phyloP scores from a whole-genome alignment of 345 rosid genomes.

The Camelina neglecta region DNA sequence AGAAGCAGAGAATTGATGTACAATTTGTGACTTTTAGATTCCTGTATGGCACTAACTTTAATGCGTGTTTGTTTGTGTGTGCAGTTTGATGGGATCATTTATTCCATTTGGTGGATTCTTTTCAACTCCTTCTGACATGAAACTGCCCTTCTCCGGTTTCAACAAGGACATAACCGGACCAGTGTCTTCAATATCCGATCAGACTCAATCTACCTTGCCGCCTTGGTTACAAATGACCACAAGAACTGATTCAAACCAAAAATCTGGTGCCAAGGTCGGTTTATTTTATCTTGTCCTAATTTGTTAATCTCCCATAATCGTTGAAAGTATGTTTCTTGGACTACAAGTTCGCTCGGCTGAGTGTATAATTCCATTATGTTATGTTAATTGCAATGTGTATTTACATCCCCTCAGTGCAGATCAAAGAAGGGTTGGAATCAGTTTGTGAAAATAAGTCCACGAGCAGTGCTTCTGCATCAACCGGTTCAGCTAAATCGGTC shows the following conservation, averaged over 20 bases:
- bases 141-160: conserved; percentile 48
- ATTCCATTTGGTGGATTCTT: conserved; percentile 94
- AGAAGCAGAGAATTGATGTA: not conserved
- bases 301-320: conserved; percentile 1
- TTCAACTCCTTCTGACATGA: conserved; percentile 62
- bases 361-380: conserved; percentile 5
- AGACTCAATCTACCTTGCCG: conserved; percentile 60
- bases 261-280: conserved; percentile 54
- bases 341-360: conserved; percentile 12
- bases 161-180: conserved; percentile 30
- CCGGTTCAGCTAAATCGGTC: conserved; percentile 45
- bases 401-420: conserved; percentile 70
- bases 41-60: conserved; percentile 19
- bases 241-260: conserved; percentile 47
- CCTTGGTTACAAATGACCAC: conserved; percentile 79
- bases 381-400: conserved; percentile 49
- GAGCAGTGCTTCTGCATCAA: conserved; percentile 33
- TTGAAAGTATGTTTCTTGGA: conserved; percentile 24
- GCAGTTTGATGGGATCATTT: conserved; percentile 95
- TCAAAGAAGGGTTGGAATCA: conserved; percentile 50
- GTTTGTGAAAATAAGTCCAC: conserved; percentile 23
- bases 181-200: conserved; percentile 63
- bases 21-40: conserved; percentile 10
- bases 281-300: conserved; percentile 7
- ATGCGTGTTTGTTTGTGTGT: not conserved